Conservation (phyloP, 192 early-diverging fungal genomes). For the Chytriomyces confervae region DNA sequence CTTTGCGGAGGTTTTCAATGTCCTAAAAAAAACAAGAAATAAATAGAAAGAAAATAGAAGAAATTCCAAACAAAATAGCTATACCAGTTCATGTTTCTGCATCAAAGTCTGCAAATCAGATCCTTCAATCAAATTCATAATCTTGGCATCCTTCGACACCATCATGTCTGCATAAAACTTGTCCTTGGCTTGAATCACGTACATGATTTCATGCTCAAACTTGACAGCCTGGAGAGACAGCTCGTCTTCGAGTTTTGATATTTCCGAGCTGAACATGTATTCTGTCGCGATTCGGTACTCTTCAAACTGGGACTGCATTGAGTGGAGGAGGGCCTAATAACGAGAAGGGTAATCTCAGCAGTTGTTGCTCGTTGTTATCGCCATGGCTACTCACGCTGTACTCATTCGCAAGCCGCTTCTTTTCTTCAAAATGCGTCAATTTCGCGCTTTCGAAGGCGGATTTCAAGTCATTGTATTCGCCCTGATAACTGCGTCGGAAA, state of each 20-base stretch:
- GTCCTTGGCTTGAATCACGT: slow-evolving; percentile 70
- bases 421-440: slow-evolving; percentile 58
- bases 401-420: slow-evolving; percentile 58
- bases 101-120: slow-evolving; percentile 64
- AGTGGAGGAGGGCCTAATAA: slow-evolving; percentile 51
- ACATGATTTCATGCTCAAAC: slow-evolving; percentile 70
- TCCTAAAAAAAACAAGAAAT: slow-evolving; percentile 46
- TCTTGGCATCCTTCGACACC: slow-evolving; percentile 71
- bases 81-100: slow-evolving; percentile 68
- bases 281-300: slow-evolving; percentile 63
- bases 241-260: slow-evolving; percentile 66
- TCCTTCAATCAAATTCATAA: slow-evolving; percentile 68
- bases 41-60: slow-evolving; percentile 17
- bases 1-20: slow-evolving; percentile 64
- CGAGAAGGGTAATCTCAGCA: slow-evolving; percentile 6
- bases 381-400: slow-evolving; percentile 44
- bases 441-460: slow-evolving; percentile 55
- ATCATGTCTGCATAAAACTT: slow-evolving; percentile 72
- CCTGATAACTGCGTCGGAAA: slow-evolving; percentile 46
- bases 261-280: slow-evolving; percentile 62
- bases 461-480: slow-evolving; percentile 56
- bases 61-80: not conserved
- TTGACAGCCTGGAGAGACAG: slow-evolving; percentile 55
- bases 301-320: slow-evolving; percentile 67
- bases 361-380: not conserved